Evolutionary conservation across 305 asterid genomes (phyloP).

Genomic region (Plantago coronopus): DNA sequence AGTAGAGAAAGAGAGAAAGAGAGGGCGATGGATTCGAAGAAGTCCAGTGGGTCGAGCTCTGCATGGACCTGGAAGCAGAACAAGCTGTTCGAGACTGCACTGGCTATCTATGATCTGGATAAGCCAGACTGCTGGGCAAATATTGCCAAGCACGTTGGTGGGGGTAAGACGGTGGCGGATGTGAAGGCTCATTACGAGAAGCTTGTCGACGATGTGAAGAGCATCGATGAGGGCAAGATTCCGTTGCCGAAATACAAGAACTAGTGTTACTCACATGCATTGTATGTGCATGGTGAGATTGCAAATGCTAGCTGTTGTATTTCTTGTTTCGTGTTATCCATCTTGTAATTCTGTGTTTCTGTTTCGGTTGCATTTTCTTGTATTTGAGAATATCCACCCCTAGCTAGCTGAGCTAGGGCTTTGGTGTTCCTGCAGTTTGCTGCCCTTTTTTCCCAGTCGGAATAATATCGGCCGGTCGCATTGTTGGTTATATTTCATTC

Average conservation of each 20-base stretch:
- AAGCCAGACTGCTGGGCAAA: constrained; percentile 58
- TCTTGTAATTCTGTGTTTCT: too few species aligned
- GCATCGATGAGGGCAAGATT: constrained; percentile 48
- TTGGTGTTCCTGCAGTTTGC: not conserved
- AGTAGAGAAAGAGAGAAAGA: too few species aligned
- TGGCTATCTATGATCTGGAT: constrained; percentile 44
- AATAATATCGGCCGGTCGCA: too few species aligned
- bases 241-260: constrained; percentile 52
- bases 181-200: constrained; percentile 42
- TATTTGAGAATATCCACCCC: too few species aligned
- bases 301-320: too few species aligned
- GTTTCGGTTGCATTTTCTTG: too few species aligned
- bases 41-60: constrained; percentile 30
- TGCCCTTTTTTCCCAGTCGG: too few species aligned
- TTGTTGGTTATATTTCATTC: too few species aligned
- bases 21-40: too few species aligned
- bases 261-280: too few species aligned
- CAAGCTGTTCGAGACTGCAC: constrained; percentile 62
- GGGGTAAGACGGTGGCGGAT: constrained; percentile 43
- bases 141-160: constrained; percentile 50
- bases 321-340: too few species aligned
- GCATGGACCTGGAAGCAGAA: constrained; percentile 54
- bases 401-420: not conserved
- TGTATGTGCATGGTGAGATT: too few species aligned
- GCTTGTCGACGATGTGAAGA: constrained; percentile 40